Evolutionary conservation across 805 yeast genomes (phyloP).

Genomic region (Hanseniaspora meyeri): DNA sequence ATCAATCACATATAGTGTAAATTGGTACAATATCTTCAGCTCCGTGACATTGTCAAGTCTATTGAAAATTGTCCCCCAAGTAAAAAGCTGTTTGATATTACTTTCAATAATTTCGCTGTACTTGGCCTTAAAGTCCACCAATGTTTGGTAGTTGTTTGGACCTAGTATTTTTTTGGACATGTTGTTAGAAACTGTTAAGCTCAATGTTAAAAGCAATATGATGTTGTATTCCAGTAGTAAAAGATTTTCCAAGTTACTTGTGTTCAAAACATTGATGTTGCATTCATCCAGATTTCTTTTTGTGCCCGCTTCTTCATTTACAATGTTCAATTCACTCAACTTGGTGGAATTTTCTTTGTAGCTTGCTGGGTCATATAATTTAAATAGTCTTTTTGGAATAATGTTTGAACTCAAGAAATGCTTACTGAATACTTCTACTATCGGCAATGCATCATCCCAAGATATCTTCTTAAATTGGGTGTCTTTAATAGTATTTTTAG

Average conservation of each 20-base stretch:
- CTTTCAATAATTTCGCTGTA: background rate
- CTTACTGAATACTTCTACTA: slow-evolving; percentile 2
- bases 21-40: background rate
- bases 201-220: background rate
- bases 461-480: background rate
- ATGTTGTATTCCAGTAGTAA: slow-evolving; percentile 8
- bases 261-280: background rate
- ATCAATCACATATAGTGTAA: background rate
- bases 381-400: slow-evolving; percentile 5
- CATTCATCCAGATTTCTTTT: background rate
- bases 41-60: background rate
- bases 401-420: background rate
- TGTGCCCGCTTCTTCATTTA: background rate
- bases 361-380: background rate
- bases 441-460: background rate
- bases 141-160: background rate
- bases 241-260: background rate
- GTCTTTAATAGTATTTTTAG: background rate
- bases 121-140: background rate
- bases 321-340: background rate
- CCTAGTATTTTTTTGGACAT: background rate
- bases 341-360: background rate
- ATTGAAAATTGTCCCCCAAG: slow-evolving; percentile 3
- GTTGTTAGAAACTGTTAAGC: background rate
- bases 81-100: slow-evolving; percentile 1